phyloP scores from a whole-genome alignment of 202 grass and related monocot species.

The Elaeis oleifera region DNA sequence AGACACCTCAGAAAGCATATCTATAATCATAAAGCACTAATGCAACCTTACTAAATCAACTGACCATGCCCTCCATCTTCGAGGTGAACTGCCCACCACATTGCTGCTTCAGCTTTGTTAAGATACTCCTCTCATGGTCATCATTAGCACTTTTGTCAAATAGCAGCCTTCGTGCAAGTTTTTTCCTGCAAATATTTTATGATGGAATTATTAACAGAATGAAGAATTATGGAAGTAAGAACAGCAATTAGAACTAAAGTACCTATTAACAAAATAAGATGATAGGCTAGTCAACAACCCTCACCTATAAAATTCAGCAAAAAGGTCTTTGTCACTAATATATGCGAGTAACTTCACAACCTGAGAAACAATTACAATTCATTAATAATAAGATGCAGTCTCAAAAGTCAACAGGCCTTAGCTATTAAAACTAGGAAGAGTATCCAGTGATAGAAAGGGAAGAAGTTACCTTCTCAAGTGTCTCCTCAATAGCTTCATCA shows the following conservation, averaged over 20 bases:
- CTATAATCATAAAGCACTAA: not conserved
- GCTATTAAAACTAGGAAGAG: too few species aligned
- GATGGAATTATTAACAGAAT: slow-evolving; percentile 1
- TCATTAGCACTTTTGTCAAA: slow-evolving; percentile 99
- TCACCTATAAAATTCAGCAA: slow-evolving; percentile 93
- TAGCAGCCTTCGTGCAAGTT: slow-evolving; percentile 90
- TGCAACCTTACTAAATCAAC: slow-evolving; percentile 4
- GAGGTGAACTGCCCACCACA: slow-evolving; percentile 96
- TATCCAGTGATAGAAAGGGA: too few species aligned
- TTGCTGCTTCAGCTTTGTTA: slow-evolving; percentile 98
- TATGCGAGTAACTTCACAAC: slow-evolving; percentile 90
- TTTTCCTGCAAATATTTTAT: slow-evolving; percentile 56
- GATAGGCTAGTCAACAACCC: not conserved
- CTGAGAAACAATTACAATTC: slow-evolving; percentile 26
- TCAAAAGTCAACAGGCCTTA: too few species aligned
- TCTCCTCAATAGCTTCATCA: slow-evolving; percentile 98
- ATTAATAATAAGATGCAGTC: too few species aligned
- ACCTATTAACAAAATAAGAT: not conserved
- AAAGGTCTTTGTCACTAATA: slow-evolving; percentile 93
- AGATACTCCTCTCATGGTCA: slow-evolving; percentile 97
- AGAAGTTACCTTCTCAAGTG: slow-evolving; percentile 72
- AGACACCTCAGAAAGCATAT: not conserved
- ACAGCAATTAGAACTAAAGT: not conserved
- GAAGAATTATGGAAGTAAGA: slow-evolving; percentile 1
- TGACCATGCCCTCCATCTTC: slow-evolving; percentile 98